Conservation (phyloP, 2,329 filamentous ascomycete species). For the Dryadomyces quercus-mongolicae region DNA sequence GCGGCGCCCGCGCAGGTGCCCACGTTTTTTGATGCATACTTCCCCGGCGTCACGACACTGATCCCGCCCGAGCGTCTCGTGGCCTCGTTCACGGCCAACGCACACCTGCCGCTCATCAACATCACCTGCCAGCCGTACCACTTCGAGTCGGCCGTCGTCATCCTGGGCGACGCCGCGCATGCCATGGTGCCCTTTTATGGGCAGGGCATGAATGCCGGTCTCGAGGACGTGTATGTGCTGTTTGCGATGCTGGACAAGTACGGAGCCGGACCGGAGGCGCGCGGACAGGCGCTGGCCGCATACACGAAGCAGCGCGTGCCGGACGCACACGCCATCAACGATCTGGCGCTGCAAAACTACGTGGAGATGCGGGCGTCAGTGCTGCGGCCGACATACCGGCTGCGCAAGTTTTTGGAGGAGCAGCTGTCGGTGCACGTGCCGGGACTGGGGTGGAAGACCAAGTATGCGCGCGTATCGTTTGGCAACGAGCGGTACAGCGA, state of each 20-base stretch:
- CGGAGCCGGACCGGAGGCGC: constrained; percentile 40
- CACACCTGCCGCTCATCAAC: constrained; percentile 83
- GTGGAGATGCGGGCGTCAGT: constrained; percentile 87
- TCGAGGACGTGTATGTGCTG: constrained; percentile 85
- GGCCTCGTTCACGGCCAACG: constrained; percentile 66
- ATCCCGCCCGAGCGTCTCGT: constrained; percentile 58
- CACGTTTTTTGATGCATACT: constrained; percentile 68
- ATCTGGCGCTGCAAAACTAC: constrained; percentile 84
- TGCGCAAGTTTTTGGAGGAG: constrained; percentile 83
- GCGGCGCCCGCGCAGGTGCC: constrained; percentile 46
- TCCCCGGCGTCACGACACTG: constrained; percentile 70
- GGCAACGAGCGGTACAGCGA: constrained; percentile 85
- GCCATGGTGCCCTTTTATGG: constrained; percentile 99
- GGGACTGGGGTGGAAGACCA: constrained; percentile 73
- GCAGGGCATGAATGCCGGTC: constrained; percentile 92
- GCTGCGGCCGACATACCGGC: constrained; percentile 59
- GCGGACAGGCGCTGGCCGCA: constrained; percentile 56
- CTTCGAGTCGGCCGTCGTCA: constrained; percentile 62
- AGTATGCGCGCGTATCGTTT: constrained; percentile 88
- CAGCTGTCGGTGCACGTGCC: constrained; percentile 66
- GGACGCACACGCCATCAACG: constrained; percentile 83
- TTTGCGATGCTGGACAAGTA: constrained; percentile 72
- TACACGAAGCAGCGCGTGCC: constrained; percentile 65
- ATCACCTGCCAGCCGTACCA: constrained; percentile 90
- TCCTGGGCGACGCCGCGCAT: constrained; percentile 88